Evolutionary conservation across 495 filamentous ascomycete genomes (phyloP), one percentile per base, ranked within the genome.

Genomic region (Neurospora sp.): DNA sequence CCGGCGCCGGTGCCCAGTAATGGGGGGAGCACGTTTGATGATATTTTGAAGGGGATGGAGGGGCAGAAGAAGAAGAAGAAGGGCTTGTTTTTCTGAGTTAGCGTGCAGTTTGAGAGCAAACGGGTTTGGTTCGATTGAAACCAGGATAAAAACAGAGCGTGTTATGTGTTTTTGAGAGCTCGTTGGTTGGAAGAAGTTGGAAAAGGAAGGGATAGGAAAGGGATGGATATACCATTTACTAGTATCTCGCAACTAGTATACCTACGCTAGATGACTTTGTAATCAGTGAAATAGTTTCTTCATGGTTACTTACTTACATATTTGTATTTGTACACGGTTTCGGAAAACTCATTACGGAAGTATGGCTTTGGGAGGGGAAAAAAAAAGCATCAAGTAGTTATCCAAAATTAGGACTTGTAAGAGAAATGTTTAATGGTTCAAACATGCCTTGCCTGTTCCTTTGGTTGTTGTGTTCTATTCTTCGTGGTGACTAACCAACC

Each of bases 21-120:
- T 12, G 38, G 42, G 6, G 37, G 20, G 10, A 88, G 85, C 76
- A 90, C 88, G n/a, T 90, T 90, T 81, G 89, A 90, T 78, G 87
- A 88, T 71, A 90, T 90, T 70, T 76, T 90, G n/a, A 86, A 85
- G 69, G 82, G 82, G n/a, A 85, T 86, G 79, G 81, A 82, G 53
- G 75, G 78, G 45, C 79, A 81, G 73, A 78, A 78, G 69, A 83
- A 82, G 79, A 81, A 82, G 71, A 78, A 75, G 78, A 86, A 85
- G 78, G 83, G 81, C 8, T 76, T 83, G 39, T 84, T 84, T 72
- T 85, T 81, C 27, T 79, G 73, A 31, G 27, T 31, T 31, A 31
- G 27, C 27, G 27, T 31, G 27, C 27, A 3, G 27, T 31, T 31
- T 31, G 27, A 31, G 27, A 31, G 27, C 27, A 31, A 31, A 3